phyloP scores from a whole-genome alignment of 306 rosid genomes.

The Luffa acutangula region DNA sequence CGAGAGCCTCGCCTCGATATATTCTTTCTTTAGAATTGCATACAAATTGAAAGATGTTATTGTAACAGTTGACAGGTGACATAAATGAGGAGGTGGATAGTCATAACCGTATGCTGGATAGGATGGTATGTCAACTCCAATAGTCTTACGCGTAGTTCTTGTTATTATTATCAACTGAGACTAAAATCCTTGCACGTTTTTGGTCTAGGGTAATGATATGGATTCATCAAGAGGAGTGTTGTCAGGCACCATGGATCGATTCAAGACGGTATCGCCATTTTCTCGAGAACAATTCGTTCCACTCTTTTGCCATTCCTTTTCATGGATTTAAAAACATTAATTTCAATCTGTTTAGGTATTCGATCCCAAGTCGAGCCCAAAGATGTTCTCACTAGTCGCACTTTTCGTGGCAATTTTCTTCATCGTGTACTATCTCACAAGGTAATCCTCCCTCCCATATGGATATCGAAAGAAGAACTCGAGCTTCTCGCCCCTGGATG shows the following conservation, averaged over 20 bases:
- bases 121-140: slow-evolving; percentile 48
- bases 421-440: slow-evolving; percentile 71
- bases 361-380: slow-evolving; percentile 82
- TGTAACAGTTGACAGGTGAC: slow-evolving; percentile 83
- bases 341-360: slow-evolving; percentile 49
- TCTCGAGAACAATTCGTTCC: not conserved
- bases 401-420: slow-evolving; percentile 79
- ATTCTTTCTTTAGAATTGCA: not conserved
- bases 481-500: not conserved
- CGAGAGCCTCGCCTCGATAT: not conserved
- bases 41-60: not conserved
- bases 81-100: slow-evolving; percentile 84
- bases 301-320: not conserved
- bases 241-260: slow-evolving; percentile 86
- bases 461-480: not conserved
- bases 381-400: slow-evolving; percentile 79
- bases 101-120: slow-evolving; percentile 82
- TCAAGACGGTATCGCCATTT: slow-evolving; percentile 57
- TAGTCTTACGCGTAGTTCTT: not conserved
- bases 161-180: not conserved
- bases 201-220: slow-evolving; percentile 77
- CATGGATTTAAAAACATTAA: not conserved
- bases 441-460: slow-evolving; percentile 6
- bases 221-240: slow-evolving; percentile 90
- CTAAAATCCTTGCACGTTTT: not conserved